A percentile compares a stretch with the other conserved stretches of the same genome.
Evolutionary conservation across 2,329 filamentous ascomycete species (phyloP).

Genomic region (Fusarium buxicola): DNA sequence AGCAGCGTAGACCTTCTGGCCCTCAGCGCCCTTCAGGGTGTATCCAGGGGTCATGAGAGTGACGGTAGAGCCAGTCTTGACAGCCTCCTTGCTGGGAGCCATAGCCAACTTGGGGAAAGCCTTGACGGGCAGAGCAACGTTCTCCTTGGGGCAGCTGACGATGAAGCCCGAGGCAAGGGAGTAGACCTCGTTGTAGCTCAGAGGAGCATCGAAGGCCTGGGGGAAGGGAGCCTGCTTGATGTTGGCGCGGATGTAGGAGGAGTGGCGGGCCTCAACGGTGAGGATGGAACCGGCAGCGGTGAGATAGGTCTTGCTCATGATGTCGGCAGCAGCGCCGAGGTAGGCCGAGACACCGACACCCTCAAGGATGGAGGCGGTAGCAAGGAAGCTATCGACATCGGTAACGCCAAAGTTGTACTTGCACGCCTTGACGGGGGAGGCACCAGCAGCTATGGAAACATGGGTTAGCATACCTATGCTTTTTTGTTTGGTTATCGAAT

Average conservation of each 20-base stretch:
- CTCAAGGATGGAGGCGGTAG: constrained; percentile 72
- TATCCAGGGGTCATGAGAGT: constrained; percentile 45
- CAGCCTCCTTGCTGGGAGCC: constrained; percentile 39
- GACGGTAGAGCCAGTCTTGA: constrained; percentile 43
- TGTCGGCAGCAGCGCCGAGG: constrained; percentile 70
- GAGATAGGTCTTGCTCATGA: constrained; percentile 69
- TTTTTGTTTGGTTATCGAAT: neutral
- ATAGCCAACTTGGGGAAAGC: constrained; percentile 65
- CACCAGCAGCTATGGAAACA: constrained; percentile 52
- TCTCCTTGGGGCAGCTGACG: constrained; percentile 64
- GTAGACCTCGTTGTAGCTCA: constrained; percentile 69
- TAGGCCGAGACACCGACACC: constrained; percentile 74
- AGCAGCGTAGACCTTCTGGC: constrained; percentile 47
- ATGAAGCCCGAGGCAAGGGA: constrained; percentile 75
- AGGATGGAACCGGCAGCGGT: constrained; percentile 72
- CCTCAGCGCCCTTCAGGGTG: constrained; percentile 41
- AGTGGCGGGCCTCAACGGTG: constrained; percentile 71
- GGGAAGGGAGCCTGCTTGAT: constrained; percentile 65
- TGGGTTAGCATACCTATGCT: neutral
- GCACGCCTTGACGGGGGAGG: constrained; percentile 63
- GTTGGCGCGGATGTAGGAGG: constrained; percentile 66
- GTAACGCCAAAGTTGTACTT: constrained; percentile 71
- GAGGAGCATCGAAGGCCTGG: constrained; percentile 69
- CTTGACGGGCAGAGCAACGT: constrained; percentile 68
- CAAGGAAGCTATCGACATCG: constrained; percentile 67